A percentile compares a stretch with the other conserved stretches of the same genome.
These are phyloP conservation scores for Pseudopithomyces maydicus DNA, from an alignment of 2,329 filamentous ascomycete species.

Conservation along the genomic window DNA sequence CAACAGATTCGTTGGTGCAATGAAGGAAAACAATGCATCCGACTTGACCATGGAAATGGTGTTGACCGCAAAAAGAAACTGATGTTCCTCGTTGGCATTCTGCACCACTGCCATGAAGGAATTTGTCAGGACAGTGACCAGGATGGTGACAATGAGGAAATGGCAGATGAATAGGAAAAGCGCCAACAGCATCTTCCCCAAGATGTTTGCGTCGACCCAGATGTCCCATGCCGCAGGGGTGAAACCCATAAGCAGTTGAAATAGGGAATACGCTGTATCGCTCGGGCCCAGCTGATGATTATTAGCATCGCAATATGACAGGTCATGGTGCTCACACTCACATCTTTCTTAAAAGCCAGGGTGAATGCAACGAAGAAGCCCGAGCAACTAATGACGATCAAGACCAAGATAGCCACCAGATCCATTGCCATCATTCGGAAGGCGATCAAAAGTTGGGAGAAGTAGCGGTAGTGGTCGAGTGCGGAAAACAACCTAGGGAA, in stretches of 20 bases:
- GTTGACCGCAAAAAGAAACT: conserved; percentile 93
- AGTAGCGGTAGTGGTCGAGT: conserved; percentile 93
- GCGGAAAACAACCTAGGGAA: conserved; percentile 91
- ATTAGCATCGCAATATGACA: not conserved
- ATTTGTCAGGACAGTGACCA: conserved; percentile 95
- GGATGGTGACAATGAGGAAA: conserved; percentile 90
- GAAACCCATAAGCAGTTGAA: conserved; percentile 95
- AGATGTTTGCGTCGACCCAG: conserved; percentile 79
- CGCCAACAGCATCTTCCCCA: conserved; percentile 77
- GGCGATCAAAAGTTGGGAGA: conserved; percentile 90
- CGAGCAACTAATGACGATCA: conserved; percentile 87
- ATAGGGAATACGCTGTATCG: conserved; percentile 85
- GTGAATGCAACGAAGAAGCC: conserved; percentile 97
- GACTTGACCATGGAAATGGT: conserved; percentile 98
- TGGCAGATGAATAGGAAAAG: conserved; percentile 93
- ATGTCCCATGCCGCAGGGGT: conserved; percentile 92
- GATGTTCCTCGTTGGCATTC: conserved; percentile 90
- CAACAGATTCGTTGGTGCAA: conserved; percentile 88
- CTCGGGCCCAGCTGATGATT: conserved; percentile 50
- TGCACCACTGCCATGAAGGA: conserved; percentile 95
- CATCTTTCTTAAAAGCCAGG: conserved; percentile 72
- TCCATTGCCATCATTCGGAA: conserved; percentile 95
- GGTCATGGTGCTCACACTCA: conserved; percentile 51
- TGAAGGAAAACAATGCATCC: conserved; percentile 92
- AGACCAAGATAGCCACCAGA: conserved; percentile 78